A percentile compares a stretch with the other conserved stretches of the same genome.
Conservation (phyloP, 345 rosid genomes). For the Melaleuca alternifolia region DNA sequence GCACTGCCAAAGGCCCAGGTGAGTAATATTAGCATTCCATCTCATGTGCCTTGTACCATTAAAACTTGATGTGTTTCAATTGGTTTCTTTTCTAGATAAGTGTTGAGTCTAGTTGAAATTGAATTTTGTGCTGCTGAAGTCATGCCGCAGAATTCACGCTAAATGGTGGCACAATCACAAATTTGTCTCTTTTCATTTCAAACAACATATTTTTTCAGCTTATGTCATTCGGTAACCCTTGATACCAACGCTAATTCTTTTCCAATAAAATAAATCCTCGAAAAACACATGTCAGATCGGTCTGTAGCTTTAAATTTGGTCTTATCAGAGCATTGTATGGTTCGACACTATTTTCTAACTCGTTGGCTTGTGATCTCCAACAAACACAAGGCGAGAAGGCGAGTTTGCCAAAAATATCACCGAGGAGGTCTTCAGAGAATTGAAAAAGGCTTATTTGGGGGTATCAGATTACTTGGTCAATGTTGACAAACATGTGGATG, state of each 20-base stretch:
- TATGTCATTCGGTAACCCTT: accelerated
- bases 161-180: no score
- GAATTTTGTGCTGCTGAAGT: no score
- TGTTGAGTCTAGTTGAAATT: no score
- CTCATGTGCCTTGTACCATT: no score
- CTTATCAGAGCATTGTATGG: accelerated
- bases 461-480: accelerated
- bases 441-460: accelerated
- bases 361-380: accelerated
- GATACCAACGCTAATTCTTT: no score
- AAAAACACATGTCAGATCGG: accelerated
- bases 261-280: accelerated
- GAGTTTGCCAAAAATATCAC: accelerated
- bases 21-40: no score
- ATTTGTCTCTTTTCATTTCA: no score
- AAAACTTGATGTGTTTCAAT: no score
- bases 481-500: not conserved
- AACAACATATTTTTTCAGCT: not conserved
- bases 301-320: not conserved
- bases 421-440: accelerated
- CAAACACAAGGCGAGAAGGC: not conserved
- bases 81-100: no score
- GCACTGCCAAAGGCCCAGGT: no score
- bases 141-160: no score
- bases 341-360: not conserved